Conservation (phyloP, 768 basidiomycete genomes). For the Lactarius evosmus region DNA sequence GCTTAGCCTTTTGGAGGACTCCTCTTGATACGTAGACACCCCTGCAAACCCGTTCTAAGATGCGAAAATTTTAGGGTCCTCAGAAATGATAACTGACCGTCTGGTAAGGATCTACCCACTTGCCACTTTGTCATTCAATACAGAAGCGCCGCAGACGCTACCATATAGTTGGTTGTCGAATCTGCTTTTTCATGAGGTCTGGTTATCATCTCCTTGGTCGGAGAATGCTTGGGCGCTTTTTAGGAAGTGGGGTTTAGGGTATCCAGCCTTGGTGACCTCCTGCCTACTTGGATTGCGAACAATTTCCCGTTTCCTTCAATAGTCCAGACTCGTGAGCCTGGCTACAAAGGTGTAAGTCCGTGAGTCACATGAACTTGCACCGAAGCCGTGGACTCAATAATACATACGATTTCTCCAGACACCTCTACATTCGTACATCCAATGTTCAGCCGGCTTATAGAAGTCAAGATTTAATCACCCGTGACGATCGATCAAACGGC, state of each 20-base stretch:
- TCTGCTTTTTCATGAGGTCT: background rate
- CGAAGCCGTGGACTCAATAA: background rate
- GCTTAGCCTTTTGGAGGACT: constrained; percentile 15
- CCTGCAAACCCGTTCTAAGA: background rate
- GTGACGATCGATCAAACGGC: constrained; percentile 12
- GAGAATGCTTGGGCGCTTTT: background rate
- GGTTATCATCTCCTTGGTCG: background rate
- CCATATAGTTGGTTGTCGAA: background rate
- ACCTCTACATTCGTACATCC: background rate
- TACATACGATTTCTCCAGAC: background rate
- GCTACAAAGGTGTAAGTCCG: constrained; percentile 11
- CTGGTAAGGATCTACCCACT: background rate
- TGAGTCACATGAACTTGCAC: constrained; percentile 7
- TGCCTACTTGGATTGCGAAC: background rate
- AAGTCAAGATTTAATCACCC: constrained; percentile 1
- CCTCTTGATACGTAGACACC: background rate
- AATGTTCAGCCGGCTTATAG: background rate
- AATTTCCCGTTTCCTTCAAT: constrained; percentile 1
- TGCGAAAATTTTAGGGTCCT: background rate
- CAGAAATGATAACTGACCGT: background rate
- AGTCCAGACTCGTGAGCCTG: background rate
- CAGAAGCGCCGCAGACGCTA: too few species aligned
- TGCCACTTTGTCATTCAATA: background rate
- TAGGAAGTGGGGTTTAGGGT: constrained; percentile 1
- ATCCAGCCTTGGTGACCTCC: background rate